phyloP scores from a whole-genome alignment of 2,329 filamentous ascomycete genomes.

The Conoideocrella luteorostrata region DNA sequence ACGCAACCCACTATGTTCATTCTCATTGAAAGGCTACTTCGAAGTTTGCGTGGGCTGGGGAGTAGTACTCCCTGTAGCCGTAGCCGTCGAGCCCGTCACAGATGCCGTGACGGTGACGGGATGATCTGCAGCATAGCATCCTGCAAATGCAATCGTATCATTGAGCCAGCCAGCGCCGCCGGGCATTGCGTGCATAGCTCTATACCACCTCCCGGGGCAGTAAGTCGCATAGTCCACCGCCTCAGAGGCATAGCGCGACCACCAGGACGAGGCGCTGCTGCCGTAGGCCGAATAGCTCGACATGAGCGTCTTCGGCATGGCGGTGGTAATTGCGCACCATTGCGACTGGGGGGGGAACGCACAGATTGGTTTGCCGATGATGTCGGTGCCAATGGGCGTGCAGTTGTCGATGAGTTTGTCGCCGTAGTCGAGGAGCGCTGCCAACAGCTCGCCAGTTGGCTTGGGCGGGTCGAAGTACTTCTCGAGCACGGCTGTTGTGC shows the following conservation, averaged over 20 bases:
- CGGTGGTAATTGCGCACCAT: background rate
- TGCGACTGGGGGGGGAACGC: background rate
- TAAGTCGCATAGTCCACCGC: background rate
- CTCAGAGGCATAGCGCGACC: background rate
- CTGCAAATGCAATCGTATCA: background rate
- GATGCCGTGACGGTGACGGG: background rate
- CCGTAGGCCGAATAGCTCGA: background rate
- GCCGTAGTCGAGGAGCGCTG: background rate
- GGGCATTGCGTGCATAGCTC: background rate
- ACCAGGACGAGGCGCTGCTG: slow-evolving; percentile 1
- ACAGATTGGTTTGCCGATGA: background rate
- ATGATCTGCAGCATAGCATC: background rate
- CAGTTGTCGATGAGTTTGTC: background rate
- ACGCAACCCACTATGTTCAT: no score
- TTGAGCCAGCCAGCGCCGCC: background rate
- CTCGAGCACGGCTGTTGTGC: background rate
- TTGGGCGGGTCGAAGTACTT: background rate
- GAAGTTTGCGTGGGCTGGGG: no score
- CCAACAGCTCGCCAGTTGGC: background rate
- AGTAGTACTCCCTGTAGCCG: no score
- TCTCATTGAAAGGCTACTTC: no score
- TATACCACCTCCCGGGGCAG: background rate
- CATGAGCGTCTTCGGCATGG: background rate
- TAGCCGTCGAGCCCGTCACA: no score
- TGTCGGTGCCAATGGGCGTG: background rate